These are phyloP conservation scores for Colletotrichum sublineola DNA, from an alignment of 2,329 filamentous ascomycete species.

Conservation along the genomic window DNA sequence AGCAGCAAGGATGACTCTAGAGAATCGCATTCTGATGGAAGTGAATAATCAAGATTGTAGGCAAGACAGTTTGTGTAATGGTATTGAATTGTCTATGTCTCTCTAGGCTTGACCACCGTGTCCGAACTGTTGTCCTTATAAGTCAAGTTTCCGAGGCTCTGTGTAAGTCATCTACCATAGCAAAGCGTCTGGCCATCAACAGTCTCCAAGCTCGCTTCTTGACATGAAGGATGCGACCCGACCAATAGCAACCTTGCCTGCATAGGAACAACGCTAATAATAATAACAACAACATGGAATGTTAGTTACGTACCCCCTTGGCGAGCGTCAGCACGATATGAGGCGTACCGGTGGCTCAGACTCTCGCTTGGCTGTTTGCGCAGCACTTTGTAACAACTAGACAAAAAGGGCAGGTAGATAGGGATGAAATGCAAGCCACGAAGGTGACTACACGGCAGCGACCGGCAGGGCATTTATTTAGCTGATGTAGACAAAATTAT, in stretches of 20 bases:
- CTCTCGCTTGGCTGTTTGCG: too few relatives aligned
- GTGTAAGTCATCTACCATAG: neutral
- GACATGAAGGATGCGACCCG: constrained; percentile 6
- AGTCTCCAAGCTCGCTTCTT: neutral
- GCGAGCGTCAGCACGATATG: neutral
- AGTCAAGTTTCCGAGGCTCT: neutral
- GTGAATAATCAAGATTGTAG: neutral
- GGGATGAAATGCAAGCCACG: too few relatives aligned
- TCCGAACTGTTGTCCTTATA: neutral
- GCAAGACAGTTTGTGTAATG: neutral
- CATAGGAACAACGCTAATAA: neutral
- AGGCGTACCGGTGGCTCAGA: neutral
- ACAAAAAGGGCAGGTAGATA: too few relatives aligned
- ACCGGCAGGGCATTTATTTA: too few relatives aligned
- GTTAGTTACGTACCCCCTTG: neutral
- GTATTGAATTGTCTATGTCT: neutral
- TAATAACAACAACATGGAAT: neutral
- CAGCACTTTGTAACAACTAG: too few relatives aligned
- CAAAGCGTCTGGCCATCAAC: constrained; percentile 7
- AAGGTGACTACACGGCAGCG: too few relatives aligned
- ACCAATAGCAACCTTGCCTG: neutral
- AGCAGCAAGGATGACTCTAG: constrained; percentile 9
- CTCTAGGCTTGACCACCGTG: neutral
- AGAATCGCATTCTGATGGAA: constrained; percentile 1
- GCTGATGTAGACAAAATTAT: too few relatives aligned